Evolutionary conservation across 1,139 yeast species (phyloP).

Genomic region (Candida tetrigidarum): DNA sequence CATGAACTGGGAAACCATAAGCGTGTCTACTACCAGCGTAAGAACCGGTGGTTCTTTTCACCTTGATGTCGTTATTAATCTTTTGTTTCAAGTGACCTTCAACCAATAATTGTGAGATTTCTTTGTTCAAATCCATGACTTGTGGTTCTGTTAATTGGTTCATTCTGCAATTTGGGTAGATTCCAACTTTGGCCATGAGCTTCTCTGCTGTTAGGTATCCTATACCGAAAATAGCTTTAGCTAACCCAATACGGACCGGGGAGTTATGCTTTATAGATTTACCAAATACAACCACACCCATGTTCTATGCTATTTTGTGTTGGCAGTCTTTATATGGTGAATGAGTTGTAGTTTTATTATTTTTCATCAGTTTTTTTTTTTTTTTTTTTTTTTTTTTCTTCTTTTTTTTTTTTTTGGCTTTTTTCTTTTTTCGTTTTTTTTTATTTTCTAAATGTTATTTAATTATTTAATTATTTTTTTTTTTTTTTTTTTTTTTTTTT

Average conservation of each 20-base stretch:
- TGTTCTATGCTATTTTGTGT: slow-evolving; percentile 22
- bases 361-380: not conserved
- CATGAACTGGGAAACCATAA: slow-evolving; percentile 87
- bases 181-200: slow-evolving; percentile 85
- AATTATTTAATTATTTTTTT: slow-evolving; percentile 1
- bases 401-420: not conserved
- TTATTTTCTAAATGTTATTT: too few species aligned
- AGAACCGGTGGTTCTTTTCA: slow-evolving; percentile 83
- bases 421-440: too few species aligned
- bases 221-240: slow-evolving; percentile 83
- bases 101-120: slow-evolving; percentile 77
- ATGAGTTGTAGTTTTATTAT: too few species aligned
- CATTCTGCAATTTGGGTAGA: slow-evolving; percentile 94
- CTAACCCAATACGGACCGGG: slow-evolving; percentile 64
- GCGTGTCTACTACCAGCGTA: slow-evolving; percentile 92
- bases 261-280: slow-evolving; percentile 64
- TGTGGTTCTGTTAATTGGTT: slow-evolving; percentile 91
- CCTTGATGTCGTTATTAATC: slow-evolving; percentile 75
- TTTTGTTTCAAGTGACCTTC: slow-evolving; percentile 86
- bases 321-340: too few species aligned
- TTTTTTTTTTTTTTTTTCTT: not conserved
- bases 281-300: slow-evolving; percentile 81
- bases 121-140: slow-evolving; percentile 83
- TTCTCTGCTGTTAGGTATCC: slow-evolving; percentile 76
- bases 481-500: not conserved